A percentile compares a stretch with the other conserved stretches of the same genome.
Evolutionary conservation across 2,329 filamentous ascomycete genomes (phyloP).

Genomic region (Sclerotinia nivalis): DNA sequence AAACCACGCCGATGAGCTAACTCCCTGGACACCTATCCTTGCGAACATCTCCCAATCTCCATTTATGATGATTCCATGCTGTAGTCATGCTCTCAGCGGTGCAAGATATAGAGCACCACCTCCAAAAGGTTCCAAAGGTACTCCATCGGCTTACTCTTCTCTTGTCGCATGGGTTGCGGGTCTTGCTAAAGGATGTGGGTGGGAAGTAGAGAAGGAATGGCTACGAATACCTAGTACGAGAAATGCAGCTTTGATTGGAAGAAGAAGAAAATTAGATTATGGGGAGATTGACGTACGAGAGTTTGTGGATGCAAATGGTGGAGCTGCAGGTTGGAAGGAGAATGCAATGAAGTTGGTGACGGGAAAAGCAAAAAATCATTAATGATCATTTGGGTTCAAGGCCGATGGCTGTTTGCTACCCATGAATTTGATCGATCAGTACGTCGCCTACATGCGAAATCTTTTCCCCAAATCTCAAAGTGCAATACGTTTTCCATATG

Average conservation of each 20-base stretch:
- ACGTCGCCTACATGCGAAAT: too few species aligned
- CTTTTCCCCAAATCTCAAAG: too few species aligned
- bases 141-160: slow-evolving; percentile 74
- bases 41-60: slow-evolving; percentile 73
- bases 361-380: slow-evolving; percentile 34
- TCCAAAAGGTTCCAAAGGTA: slow-evolving; percentile 43
- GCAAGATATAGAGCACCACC: slow-evolving; percentile 67
- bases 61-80: slow-evolving; percentile 94
- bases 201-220: slow-evolving; percentile 77
- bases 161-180: slow-evolving; percentile 75
- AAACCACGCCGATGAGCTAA: slow-evolving; percentile 96
- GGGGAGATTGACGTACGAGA: slow-evolving; percentile 46
- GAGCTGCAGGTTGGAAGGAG: slow-evolving; percentile 58
- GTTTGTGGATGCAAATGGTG: slow-evolving; percentile 54
- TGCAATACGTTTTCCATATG: too few species aligned
- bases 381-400: background rate
- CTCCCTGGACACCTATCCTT: slow-evolving; percentile 90
- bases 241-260: slow-evolving; percentile 79
- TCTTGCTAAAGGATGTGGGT: slow-evolving; percentile 72
- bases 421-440: too few species aligned
- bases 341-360: slow-evolving; percentile 64
- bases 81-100: slow-evolving; percentile 83
- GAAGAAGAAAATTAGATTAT: slow-evolving; percentile 43
- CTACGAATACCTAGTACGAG: slow-evolving; percentile 89
- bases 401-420: too few species aligned